Conservation (phyloP, 164 flowering plant genomes). For the Liquidambar formosana region DNA sequence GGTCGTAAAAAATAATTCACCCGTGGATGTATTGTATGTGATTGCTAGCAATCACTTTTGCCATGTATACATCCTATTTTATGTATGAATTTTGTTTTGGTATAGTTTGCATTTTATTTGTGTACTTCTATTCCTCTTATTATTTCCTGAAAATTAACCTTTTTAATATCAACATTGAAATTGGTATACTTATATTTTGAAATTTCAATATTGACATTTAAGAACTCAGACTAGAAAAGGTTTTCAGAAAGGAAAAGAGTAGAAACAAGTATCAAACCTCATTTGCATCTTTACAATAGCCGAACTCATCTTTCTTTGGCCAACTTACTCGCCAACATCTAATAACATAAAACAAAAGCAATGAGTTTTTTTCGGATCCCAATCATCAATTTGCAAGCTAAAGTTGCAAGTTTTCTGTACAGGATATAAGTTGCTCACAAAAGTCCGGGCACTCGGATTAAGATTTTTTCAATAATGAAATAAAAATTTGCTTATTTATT, state of each 20-base stretch:
- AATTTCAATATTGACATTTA: too few relatives aligned
- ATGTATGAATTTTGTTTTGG: too few relatives aligned
- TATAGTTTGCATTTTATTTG: too few relatives aligned
- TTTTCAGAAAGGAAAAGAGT: not conserved
- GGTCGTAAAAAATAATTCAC: too few relatives aligned
- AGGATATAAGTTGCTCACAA: not conserved
- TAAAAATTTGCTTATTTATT: not conserved
- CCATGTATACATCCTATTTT: too few relatives aligned
- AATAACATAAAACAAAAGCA: not conserved
- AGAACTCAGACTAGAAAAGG: not conserved
- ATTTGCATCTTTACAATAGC: slow-evolving; percentile 30
- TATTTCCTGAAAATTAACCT: too few relatives aligned
- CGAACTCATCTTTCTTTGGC: slow-evolving; percentile 27
- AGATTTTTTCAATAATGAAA: not conserved
- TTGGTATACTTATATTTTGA: too few relatives aligned
- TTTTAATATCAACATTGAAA: too few relatives aligned
- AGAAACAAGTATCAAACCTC: slow-evolving; percentile 17
- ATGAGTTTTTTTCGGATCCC: not conserved
- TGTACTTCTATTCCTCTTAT: too few relatives aligned
- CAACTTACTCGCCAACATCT: slow-evolving; percentile 30
- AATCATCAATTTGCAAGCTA: slow-evolving; percentile 1
- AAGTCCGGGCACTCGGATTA: not conserved
- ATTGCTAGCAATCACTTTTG: too few relatives aligned
- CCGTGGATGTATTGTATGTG: too few relatives aligned
- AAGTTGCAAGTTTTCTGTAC: not conserved